These are phyloP conservation scores for Saccharum officinarum DNA, from an alignment of 176 grass and related monocot genomes.

Conservation along the genomic window DNA sequence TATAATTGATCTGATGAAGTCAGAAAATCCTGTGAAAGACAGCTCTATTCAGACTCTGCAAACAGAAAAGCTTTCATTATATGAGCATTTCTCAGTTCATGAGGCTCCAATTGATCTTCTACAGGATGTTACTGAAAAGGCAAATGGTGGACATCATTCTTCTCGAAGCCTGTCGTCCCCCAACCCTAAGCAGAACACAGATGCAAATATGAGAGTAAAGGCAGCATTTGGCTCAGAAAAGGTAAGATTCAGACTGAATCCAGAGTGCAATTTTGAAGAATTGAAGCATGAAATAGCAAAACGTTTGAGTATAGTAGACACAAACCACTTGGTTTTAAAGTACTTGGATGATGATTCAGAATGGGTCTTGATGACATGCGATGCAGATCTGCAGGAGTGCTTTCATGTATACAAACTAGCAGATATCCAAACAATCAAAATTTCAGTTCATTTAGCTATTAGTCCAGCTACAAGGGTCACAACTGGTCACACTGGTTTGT, in stretches of 20 bases:
- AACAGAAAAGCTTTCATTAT: constrained; percentile 44
- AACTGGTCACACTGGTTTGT: constrained; percentile 36
- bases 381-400: constrained; percentile 94
- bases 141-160: constrained; percentile 38
- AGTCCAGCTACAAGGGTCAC: constrained; percentile 32
- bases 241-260: constrained; percentile 71
- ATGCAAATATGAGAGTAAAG: constrained; percentile 72
- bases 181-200: constrained; percentile 32
- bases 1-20: constrained; percentile 38
- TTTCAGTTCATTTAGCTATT: constrained; percentile 58
- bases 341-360: constrained; percentile 96
- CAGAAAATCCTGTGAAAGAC: constrained; percentile 36
- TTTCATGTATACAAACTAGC: constrained; percentile 77
- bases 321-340: constrained; percentile 60
- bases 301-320: constrained; percentile 62
- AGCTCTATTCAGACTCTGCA: constrained; percentile 38
- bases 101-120: constrained; percentile 38
- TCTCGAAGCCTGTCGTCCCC: constrained; percentile 28
- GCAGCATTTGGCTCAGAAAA: constrained; percentile 76
- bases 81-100: constrained; percentile 42
- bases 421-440: constrained; percentile 76
- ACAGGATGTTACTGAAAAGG: constrained; percentile 35
- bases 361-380: constrained; percentile 92
- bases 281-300: constrained; percentile 78
- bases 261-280: constrained; percentile 64